These are phyloP conservation scores for Coix lacrymajobi DNA, from an alignment of 176 grass and related monocot species.

Conservation along the genomic window DNA sequence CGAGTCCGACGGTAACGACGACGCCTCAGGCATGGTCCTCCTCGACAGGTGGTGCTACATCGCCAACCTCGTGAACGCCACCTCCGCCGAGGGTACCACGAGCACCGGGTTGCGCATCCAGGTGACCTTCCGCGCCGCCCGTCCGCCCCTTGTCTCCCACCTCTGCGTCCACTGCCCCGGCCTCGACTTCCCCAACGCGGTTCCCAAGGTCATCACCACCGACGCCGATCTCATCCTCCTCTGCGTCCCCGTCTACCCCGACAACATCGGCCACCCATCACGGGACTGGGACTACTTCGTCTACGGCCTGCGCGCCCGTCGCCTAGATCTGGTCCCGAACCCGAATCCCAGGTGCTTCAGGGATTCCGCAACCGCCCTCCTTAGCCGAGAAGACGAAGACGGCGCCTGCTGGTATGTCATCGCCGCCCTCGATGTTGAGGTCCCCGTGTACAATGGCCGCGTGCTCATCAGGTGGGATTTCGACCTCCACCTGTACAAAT, in stretches of 20 bases:
- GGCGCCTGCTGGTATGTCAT: background rate
- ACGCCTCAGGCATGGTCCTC: background rate
- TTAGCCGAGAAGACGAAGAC: background rate
- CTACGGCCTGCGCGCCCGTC: background rate
- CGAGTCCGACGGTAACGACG: background rate
- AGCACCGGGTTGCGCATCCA: background rate
- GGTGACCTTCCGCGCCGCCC: background rate
- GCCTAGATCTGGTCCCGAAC: background rate
- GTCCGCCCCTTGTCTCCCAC: background rate
- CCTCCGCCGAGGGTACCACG: background rate
- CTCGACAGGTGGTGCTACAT: background rate
- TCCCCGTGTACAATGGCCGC: background rate
- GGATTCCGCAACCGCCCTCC: background rate
- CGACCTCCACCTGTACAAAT: background rate
- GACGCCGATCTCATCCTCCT: background rate
- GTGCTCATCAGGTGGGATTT: background rate
- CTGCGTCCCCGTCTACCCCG: background rate
- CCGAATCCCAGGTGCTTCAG: background rate
- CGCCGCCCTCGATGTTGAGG: background rate
- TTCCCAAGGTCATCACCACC: background rate
- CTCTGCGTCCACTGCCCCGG: background rate
- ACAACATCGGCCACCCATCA: background rate
- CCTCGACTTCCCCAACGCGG: background rate
- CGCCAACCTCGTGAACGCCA: background rate
- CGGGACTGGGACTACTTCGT: conserved; percentile 17